phyloP scores from a whole-genome alignment of 163 green algal genomes.

The Prototheca wickerhamii region DNA sequence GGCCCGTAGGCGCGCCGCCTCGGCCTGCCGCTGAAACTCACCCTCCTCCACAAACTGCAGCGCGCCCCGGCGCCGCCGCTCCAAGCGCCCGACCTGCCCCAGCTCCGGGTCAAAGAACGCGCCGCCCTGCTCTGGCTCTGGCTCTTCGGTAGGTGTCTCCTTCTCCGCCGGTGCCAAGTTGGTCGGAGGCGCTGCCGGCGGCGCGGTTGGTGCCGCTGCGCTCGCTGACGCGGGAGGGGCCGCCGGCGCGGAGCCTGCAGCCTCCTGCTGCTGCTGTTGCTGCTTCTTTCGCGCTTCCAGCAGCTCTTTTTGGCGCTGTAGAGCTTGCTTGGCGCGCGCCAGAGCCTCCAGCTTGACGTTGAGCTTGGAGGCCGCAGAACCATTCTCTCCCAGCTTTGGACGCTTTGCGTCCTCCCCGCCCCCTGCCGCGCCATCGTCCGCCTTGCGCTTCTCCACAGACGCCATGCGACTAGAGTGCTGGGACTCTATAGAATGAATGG shows the following conservation, averaged over 20 bases:
- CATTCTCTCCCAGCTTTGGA: background rate
- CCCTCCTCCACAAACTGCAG: constrained; percentile 70
- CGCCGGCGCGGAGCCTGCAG: background rate
- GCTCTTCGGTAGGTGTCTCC: background rate
- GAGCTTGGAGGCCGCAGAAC: constrained; percentile 8
- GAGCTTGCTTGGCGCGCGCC: constrained; percentile 58
- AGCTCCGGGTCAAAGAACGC: constrained; percentile 39
- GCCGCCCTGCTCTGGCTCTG: background rate
- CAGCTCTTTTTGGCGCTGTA: constrained; percentile 60
- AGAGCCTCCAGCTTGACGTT: constrained; percentile 40
- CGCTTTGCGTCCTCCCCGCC: constrained; percentile 2
- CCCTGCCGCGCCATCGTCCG: constrained; percentile 10
- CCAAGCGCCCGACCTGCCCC: constrained; percentile 14
- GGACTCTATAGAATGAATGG: no score
- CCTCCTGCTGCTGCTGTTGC: constrained; percentile 1
- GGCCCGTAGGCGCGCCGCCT: constrained; percentile 42
- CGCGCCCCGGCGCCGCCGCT: constrained; percentile 23
- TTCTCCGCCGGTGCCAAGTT: background rate
- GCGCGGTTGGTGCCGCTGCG: background rate
- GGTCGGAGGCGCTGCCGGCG: background rate
- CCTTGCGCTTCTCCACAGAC: constrained; percentile 22
- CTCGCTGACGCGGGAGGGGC: background rate
- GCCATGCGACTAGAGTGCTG: background rate
- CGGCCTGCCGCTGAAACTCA: constrained; percentile 51
- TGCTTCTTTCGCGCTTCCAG: constrained; percentile 50